Base-by-base conservation (phyloP, 306 rosid species). In the Ormosia semicastrata region DNA sequence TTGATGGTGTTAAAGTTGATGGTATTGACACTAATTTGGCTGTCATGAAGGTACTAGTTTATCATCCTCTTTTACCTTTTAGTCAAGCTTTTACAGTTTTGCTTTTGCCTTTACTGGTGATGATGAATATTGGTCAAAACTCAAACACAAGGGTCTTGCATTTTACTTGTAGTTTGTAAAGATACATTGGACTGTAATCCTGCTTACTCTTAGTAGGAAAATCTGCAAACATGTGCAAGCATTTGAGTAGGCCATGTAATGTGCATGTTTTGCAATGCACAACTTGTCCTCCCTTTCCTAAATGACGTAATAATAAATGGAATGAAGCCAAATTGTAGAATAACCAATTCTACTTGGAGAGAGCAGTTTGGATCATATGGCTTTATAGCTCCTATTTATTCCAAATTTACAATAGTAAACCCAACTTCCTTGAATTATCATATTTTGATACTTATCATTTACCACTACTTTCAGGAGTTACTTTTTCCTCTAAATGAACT, bases 1-100 rank as follows among this genome's bases (percentile, higher is more conserved):
- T 96, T 64, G 92, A 96, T 37, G 99, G 94, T 83, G 98, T 92
- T 75, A 96, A 96, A 91, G 99, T 94, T 47, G 98, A 96, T 58
- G 99, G 99, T 50, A 83, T 96, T 49, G 99, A 94, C 85, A 91
- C 97, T 54, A 96, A 96, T 85, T 80, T 96, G 82, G 99, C 94
- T 57, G 90, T 96, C 81, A 91, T 96, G 99, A 96, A 92, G 99
- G 99, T 96, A 93, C 34, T 44, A 29, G 40, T 40, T 53, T 53
- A 47, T 64, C 63, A 36, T 73, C 69, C 75, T 72, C 36, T 30
- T 50, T 59, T 39, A 77, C 66, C 57, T 52, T 70, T 47, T 58
- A 34, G 34, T 76, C 50, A 56, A 53, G 73, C 74, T 75, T 44
- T 72, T 79, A 8, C 11, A 6, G 29, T 82, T 60, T 32, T 40